Conservation (phyloP, 1,139 yeast species). For the Protomyces pachydermus region DNA sequence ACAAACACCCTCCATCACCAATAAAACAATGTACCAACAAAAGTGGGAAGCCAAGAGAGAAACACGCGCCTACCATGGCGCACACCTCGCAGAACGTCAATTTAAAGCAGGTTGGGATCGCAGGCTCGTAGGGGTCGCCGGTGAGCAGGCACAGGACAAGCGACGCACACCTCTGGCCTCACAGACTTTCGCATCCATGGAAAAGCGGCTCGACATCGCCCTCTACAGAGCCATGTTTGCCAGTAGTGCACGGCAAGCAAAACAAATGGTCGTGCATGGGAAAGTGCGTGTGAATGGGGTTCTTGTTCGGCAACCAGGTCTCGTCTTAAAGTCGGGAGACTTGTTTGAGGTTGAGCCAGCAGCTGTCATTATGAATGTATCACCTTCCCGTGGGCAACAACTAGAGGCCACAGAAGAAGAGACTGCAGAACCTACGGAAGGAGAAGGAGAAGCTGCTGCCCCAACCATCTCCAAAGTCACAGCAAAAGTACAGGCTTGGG, state of each 20-base stretch:
- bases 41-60: conserved; percentile 89
- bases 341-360: conserved; percentile 80
- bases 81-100: conserved; percentile 77
- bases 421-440: conserved; percentile 61
- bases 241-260: conserved; percentile 86
- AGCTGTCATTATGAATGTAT: conserved; percentile 59
- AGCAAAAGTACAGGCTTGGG: neutral
- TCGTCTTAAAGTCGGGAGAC: conserved; percentile 76
- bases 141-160: conserved; percentile 29
- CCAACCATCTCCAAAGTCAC: neutral
- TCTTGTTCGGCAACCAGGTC: conserved; percentile 70
- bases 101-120: conserved; percentile 43
- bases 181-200: conserved; percentile 84
- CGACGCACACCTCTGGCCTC: conserved; percentile 70
- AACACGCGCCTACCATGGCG: conserved; percentile 94
- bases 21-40: conserved; percentile 74
- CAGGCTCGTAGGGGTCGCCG: conserved; percentile 28
- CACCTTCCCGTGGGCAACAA: conserved; percentile 69
- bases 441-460: conserved; percentile 51
- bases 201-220: conserved; percentile 84
- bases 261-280: conserved; percentile 78
- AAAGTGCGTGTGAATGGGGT: conserved; percentile 80
- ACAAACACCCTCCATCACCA: conserved; percentile 49
- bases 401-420: conserved; percentile 51
- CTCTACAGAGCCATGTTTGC: conserved; percentile 90